phyloP scores from a whole-genome alignment of 2,329 filamentous ascomycete species.

The Neofusicoccum laricinum region DNA sequence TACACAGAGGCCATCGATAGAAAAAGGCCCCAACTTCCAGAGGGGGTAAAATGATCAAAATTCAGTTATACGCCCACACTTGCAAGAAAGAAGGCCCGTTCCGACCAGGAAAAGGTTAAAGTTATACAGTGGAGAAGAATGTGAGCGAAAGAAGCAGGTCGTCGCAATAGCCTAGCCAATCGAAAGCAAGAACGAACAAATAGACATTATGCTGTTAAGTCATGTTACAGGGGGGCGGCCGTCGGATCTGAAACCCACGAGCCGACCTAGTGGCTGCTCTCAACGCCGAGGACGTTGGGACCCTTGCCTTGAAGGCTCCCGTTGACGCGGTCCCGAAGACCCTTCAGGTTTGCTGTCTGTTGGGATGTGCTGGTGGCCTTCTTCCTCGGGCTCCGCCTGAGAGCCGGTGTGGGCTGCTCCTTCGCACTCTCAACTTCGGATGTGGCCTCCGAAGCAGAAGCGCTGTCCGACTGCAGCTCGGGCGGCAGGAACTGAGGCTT shows the following conservation, averaged over 20 bases:
- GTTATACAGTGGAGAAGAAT: not conserved
- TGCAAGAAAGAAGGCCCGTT: not conserved
- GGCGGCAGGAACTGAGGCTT: constrained; percentile 21
- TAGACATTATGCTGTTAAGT: constrained; percentile 5
- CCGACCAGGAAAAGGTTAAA: not conserved
- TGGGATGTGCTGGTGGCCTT: constrained; percentile 38
- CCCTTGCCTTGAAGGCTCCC: constrained; percentile 46
- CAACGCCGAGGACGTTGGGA: constrained; percentile 45
- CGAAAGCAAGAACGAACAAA: not conserved
- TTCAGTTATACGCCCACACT: not conserved
- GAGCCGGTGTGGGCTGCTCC: constrained; percentile 25
- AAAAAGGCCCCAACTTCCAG: not conserved
- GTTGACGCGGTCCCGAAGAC: constrained; percentile 44
- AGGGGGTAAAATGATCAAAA: not conserved
- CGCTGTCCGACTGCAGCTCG: constrained; percentile 13
- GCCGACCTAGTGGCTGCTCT: constrained; percentile 37
- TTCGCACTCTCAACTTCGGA: constrained; percentile 27
- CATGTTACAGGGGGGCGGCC: not conserved
- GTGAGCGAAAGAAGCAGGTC: not conserved
- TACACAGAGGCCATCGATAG: not conserved
- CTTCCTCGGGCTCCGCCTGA: constrained; percentile 42
- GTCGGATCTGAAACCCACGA: not conserved
- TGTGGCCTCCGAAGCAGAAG: constrained; percentile 19
- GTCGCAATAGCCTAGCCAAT: constrained; percentile 1
- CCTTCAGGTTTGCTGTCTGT: constrained; percentile 41